Base-by-base conservation (phyloP, 2,329 filamentous ascomycete species). In the Trichophyton equinum region DNA sequence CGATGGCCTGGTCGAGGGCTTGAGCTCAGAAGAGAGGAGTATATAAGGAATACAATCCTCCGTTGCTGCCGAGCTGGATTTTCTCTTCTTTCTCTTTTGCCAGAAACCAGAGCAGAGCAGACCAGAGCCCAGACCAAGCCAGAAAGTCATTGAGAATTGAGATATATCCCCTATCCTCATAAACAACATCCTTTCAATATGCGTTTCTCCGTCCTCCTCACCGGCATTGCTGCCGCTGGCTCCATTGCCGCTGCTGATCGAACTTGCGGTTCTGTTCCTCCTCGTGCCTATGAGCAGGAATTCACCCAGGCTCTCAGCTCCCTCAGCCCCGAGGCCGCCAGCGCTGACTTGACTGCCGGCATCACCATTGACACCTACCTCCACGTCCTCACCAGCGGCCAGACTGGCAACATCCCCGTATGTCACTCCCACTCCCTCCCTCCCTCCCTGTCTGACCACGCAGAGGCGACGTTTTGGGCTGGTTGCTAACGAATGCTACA, bases 311-410 rank as follows among this genome's bases (percentile, higher is more conserved):
- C 47, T 3, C 25, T 59, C 5, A 27, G 33, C 20, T 5, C 47
- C 42, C 18, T 62, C 8, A 51, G 51, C 20, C 51, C 40, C 5
- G 13, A 57, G 11, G 61, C 56, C 20, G 53, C 36, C 38, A 38
- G 33, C 33, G 25, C 42, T 42, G 53, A 58, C 25, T 22, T 60
- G n/a, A 33, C 44, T 30, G 18, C 58, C 18, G 47, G 46, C 7
- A 73, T 78, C 62, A 66, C 67, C 30, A 67, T 79, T 36, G 69
- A 75, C 40, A 68, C 74, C 30, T 75, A 77, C 67, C 76, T 79
- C 67, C 78, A 79, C 67, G 72, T 79, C 59, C 69, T 79, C 51
- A 75, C 69, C 15, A 62, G 62, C 3, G 70, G 70, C 58, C 71
- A 70, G 9, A 70, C 71, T 49, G 69, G 66, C 42, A 69, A 67